A percentile compares a stretch with the other conserved stretches of the same genome.
phyloP scores from a whole-genome alignment of 257 asterid genomes.

The Ilex asprella region DNA sequence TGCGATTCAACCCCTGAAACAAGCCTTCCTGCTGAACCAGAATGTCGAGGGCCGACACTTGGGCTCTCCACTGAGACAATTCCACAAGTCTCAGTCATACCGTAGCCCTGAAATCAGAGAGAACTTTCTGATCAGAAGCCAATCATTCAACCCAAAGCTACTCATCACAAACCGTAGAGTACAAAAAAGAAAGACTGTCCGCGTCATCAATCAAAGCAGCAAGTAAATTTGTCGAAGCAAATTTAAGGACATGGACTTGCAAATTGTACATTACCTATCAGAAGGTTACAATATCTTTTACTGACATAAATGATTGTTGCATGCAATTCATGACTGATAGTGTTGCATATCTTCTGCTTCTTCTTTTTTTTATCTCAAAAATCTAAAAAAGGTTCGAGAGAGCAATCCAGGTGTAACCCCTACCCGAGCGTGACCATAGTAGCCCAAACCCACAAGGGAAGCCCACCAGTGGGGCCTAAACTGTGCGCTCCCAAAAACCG shows the following conservation, averaged over 20 bases:
- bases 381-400: too few species aligned
- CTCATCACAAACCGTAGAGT: not conserved
- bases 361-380: too few species aligned
- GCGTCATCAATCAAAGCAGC: conserved; percentile 7
- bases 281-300: too few species aligned
- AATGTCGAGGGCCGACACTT: conserved; percentile 50
- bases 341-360: too few species aligned
- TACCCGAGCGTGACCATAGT: too few species aligned
- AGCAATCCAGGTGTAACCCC: too few species aligned
- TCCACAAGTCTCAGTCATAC: conserved; percentile 94
- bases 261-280: too few species aligned
- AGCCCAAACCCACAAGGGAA: too few species aligned
- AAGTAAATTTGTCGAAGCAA: not conserved
- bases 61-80: conserved; percentile 54
- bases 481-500: too few species aligned
- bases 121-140: conserved; percentile 8
- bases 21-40: conserved; percentile 84
- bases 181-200: not conserved
- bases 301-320: not conserved
- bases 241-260: too few species aligned
- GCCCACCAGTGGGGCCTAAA: too few species aligned
- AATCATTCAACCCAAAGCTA: conserved; percentile 1
- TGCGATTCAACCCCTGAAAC: conserved; percentile 67
- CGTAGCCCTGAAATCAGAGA: conserved; percentile 66
- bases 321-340: too few species aligned